Base-by-base conservation (phyloP, 176 grass and related monocot genomes). In the Oryza longistaminata region DNA sequence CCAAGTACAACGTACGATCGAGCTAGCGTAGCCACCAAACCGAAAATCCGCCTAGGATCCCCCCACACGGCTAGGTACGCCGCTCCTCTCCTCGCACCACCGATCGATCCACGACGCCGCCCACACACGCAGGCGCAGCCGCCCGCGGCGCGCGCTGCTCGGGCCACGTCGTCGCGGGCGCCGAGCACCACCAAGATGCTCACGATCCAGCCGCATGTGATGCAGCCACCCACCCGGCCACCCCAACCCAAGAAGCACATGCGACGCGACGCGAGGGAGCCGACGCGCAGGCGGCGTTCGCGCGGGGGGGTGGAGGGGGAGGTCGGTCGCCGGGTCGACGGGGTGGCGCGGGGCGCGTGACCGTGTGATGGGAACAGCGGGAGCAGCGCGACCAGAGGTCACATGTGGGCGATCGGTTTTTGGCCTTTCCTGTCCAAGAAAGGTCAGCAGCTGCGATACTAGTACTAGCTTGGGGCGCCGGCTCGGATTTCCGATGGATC, bases 401-500 rank as follows among this genome's bases (percentile, higher is more conserved):
- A 90, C 88, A 90, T 82, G 78, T 86, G 83, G 72, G 7, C 39
- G 1, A 71, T 40, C 33, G 24, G 71, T 66, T 44, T 29, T 44
- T 29, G 53, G 25, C 78, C 78, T 82, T 19, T 82, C 42, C 72
- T 77, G 73, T 42, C 53, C 13, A 24, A 85, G 39, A 75, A 70
- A 81, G 39, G 82, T 45, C 48, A 39, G 34, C 34, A 39, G 34
- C 34, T 35, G 3, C 4, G 34, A 0, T 35, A 35, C 34, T 37
- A 37, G 0, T 35, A 35, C 34, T 37, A 37, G 15, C 14, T 7
- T 29, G 27, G 24, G 25, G 21, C 15, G 26, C 39, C 39, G 39
- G 44, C 72, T 87, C 27, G 80, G 25, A 74, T 67, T 76, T 40
- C 66, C 33, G 67, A 78, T 25, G 81, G 58, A 55, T 60, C 35